phyloP scores from a whole-genome alignment of 371 early-diverging fungal species.

The Actinomucor elegans region DNA sequence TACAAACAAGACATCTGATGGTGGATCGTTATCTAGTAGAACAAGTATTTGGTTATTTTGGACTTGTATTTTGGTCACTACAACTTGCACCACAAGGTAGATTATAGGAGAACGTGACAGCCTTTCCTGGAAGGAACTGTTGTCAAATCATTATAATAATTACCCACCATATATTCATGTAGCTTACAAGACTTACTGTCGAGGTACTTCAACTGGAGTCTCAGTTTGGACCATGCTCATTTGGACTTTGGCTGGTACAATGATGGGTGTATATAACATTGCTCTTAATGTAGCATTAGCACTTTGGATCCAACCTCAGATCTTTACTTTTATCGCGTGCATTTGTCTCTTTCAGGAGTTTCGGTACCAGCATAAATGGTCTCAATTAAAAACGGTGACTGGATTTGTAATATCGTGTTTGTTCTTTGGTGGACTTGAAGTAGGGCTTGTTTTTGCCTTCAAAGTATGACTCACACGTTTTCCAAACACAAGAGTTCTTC shows the following conservation, averaged over 20 bases:
- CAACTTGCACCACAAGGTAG: constrained; percentile 60
- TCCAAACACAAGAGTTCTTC: not conserved
- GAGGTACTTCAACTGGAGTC: constrained; percentile 47
- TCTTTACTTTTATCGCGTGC: constrained; percentile 44
- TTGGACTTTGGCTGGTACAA: constrained; percentile 46
- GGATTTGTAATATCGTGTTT: constrained; percentile 10
- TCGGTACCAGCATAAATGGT: constrained; percentile 37
- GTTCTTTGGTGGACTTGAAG: constrained; percentile 24
- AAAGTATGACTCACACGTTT: constrained; percentile 2
- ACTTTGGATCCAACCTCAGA: constrained; percentile 55
- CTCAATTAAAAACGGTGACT: not conserved
- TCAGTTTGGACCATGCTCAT: constrained; percentile 48
- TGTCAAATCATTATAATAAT: too few relatives aligned
- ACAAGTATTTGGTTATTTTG: constrained; percentile 54
- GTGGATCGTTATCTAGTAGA: constrained; percentile 23
- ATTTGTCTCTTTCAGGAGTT: constrained; percentile 47
- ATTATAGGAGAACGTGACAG: too few relatives aligned
- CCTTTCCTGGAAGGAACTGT: too few relatives aligned
- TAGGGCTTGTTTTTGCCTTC: constrained; percentile 26
- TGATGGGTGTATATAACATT: constrained; percentile 53
- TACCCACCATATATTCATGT: too few relatives aligned
- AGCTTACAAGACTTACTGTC: constrained; percentile 37
- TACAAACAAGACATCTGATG: not conserved
- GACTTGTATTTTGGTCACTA: constrained; percentile 60
- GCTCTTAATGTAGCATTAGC: constrained; percentile 50